A percentile compares a stretch with the other conserved stretches of the same genome.
Evolutionary conservation across 148 eudicot genomes (phyloP).

Genomic region (Hydrangea macrophylla): DNA sequence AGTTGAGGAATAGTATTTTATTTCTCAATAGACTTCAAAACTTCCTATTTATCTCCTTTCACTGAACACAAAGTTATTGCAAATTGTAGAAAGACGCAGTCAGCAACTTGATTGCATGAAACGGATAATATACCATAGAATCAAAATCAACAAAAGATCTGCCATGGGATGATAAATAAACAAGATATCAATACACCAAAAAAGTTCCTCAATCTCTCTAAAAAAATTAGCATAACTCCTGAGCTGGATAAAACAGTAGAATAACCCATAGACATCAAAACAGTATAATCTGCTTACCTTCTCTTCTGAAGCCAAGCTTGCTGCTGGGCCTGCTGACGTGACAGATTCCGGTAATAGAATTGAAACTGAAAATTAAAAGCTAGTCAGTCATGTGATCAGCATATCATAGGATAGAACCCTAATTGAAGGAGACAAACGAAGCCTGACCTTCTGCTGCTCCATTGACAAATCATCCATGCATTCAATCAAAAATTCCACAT

Average conservation of each 20-base stretch:
- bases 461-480: conserved; percentile 88
- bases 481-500: conserved; percentile 78
- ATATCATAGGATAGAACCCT: conserved; percentile 2
- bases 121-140: too few species aligned
- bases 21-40: too few species aligned
- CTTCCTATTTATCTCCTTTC: too few species aligned
- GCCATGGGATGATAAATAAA: too few species aligned
- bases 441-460: conserved; percentile 80
- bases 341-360: conserved; percentile 67
- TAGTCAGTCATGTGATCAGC: conserved; percentile 8
- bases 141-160: too few species aligned
- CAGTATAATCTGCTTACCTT: conserved; percentile 43
- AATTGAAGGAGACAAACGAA: not conserved
- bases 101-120: too few species aligned
- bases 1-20: too few species aligned
- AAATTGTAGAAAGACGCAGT: too few species aligned
- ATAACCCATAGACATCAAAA: not conserved
- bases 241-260: not conserved
- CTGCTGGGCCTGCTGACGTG: conserved; percentile 88
- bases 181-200: too few species aligned
- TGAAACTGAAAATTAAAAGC: conserved; percentile 53
- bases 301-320: conserved; percentile 93
- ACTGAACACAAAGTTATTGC: too few species aligned
- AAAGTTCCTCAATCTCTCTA: not conserved
- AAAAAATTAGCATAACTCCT: not conserved